phyloP scores from a whole-genome alignment of 2,329 filamentous ascomycete genomes.

The Clonostachys byssicola region DNA sequence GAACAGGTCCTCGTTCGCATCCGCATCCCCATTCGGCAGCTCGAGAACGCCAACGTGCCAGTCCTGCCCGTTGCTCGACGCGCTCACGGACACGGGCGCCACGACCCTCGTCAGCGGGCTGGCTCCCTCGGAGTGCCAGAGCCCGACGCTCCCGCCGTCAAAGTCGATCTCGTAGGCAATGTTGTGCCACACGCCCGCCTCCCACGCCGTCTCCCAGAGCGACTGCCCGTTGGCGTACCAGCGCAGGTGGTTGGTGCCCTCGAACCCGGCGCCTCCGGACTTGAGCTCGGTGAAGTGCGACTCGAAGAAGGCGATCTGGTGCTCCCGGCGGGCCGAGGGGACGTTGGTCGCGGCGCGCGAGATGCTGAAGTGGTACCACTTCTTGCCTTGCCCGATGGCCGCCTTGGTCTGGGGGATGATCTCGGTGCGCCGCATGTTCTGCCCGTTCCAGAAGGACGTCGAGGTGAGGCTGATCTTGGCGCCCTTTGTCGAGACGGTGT shows the following conservation, averaged over 20 bases:
- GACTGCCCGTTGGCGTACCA: slow-evolving; percentile 60
- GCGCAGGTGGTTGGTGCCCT: slow-evolving; percentile 49
- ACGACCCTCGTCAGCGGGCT: slow-evolving; percentile 53
- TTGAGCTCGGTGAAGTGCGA: slow-evolving; percentile 74
- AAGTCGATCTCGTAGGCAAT: slow-evolving; percentile 74
- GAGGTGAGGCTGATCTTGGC: slow-evolving; percentile 62
- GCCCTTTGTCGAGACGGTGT: slow-evolving; percentile 57
- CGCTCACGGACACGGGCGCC: slow-evolving; percentile 53
- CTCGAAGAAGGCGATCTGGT: slow-evolving; percentile 62
- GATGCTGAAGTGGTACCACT: slow-evolving; percentile 71
- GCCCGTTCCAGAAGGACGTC: slow-evolving; percentile 67
- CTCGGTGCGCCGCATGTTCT: slow-evolving; percentile 69
- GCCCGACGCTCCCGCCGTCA: slow-evolving; percentile 52
- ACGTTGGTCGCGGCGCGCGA: slow-evolving; percentile 54
- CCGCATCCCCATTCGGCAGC: slow-evolving; percentile 51
- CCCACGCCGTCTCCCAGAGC: slow-evolving; percentile 60
- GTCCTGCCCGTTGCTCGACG: slow-evolving; percentile 64
- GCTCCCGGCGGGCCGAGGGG: slow-evolving; percentile 59
- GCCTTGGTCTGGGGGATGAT: slow-evolving; percentile 67
- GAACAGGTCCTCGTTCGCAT: slow-evolving; percentile 61
- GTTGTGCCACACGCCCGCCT: slow-evolving; percentile 68
- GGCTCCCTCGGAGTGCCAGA: slow-evolving; percentile 66
- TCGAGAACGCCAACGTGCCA: slow-evolving; percentile 71
- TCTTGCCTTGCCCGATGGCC: slow-evolving; percentile 60
- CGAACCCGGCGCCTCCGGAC: slow-evolving; percentile 48